phyloP scores from a whole-genome alignment of 139 green algal species.

The Volvox reticuliferus region DNA sequence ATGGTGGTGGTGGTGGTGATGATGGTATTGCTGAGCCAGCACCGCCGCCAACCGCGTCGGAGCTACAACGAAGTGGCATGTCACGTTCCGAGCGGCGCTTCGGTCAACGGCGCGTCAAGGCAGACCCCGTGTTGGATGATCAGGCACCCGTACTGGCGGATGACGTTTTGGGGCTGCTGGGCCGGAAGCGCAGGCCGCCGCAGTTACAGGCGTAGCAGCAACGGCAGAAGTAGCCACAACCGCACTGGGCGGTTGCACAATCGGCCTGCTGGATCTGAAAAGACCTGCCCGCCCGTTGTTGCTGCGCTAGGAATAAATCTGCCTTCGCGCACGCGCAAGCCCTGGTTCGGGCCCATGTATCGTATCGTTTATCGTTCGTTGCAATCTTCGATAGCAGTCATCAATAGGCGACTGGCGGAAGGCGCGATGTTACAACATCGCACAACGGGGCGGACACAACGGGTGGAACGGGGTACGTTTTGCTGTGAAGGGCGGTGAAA shows the following conservation, averaged over 20 bases:
- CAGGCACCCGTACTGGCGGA: constrained; percentile 55
- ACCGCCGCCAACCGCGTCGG: not conserved
- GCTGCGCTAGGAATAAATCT: no score
- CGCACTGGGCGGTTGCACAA: not conserved
- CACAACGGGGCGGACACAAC: no score
- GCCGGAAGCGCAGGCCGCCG: not conserved
- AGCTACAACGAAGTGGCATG: not conserved
- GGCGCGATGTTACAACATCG: no score
- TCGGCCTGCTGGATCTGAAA: not conserved
- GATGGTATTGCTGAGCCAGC: not conserved
- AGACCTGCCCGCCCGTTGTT: no score
- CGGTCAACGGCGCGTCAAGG: constrained; percentile 70
- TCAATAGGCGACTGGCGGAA: no score
- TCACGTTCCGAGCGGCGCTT: constrained; percentile 58
- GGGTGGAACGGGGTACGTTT: no score
- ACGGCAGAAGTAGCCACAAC: not conserved
- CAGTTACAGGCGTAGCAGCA: not conserved
- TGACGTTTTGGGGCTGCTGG: constrained; percentile 71
- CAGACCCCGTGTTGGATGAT: constrained; percentile 66
- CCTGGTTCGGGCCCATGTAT: no score
- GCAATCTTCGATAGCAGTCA: no score
- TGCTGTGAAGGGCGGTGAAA: no score
- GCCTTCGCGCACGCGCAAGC: no score
- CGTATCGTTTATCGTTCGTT: no score
- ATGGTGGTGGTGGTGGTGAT: no score